Conservation (phyloP, 768 basidiomycete genomes). For the Suillus weaverae region DNA sequence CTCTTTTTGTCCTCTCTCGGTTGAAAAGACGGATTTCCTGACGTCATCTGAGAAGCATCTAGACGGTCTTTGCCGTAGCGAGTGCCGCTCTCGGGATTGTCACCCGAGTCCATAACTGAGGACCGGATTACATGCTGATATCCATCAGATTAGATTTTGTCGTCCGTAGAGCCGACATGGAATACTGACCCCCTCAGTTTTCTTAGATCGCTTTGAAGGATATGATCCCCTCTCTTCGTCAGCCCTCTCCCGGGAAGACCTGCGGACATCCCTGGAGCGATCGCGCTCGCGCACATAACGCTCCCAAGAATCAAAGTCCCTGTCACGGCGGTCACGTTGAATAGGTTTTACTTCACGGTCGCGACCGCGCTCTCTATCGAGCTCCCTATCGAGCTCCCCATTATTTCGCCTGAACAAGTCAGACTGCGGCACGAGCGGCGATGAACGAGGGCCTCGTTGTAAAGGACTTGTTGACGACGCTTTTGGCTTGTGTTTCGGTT, state of each 20-base stretch:
- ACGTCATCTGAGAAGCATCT: neutral
- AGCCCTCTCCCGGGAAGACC: constrained; percentile 24
- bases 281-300: constrained; percentile 20
- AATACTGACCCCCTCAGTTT: constrained; percentile 28
- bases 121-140: constrained; percentile 1
- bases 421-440: constrained; percentile 43
- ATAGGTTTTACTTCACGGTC: constrained; percentile 22
- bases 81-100: neutral
- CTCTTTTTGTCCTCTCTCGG: neutral
- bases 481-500: constrained; percentile 22
- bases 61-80: neutral
- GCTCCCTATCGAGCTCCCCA: constrained; percentile 21
- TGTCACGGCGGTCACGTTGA: constrained; percentile 24
- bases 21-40: neutral
- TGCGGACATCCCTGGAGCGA: constrained; percentile 12
- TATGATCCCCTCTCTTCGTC: constrained; percentile 26
- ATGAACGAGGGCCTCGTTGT: constrained; percentile 27
- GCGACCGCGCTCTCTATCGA: constrained; percentile 22
- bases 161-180: neutral
- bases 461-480: constrained; percentile 20
- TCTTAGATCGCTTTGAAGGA: constrained; percentile 28
- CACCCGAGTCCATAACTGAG: neutral
- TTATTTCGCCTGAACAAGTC: constrained; percentile 41
- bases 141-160: constrained; percentile 13
- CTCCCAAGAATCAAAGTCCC: constrained; percentile 24